Evolutionary conservation across 257 asterid species (phyloP).

Genomic region (Salvia hispanica): DNA sequence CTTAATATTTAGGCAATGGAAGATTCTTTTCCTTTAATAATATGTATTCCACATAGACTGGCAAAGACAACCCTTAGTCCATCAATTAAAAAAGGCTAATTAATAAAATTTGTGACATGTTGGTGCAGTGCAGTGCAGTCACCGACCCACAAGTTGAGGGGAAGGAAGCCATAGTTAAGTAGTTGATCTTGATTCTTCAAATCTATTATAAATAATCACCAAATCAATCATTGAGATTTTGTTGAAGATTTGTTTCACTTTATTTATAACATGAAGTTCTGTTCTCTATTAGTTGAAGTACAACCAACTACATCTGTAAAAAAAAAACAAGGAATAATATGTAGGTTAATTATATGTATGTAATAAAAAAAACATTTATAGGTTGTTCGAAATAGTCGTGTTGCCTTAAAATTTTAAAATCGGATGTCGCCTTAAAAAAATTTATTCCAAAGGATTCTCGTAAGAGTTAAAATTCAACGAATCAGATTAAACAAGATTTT

Average conservation of each 20-base stretch:
- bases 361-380: background rate
- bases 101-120: slow-evolving; percentile 13
- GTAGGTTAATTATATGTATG: background rate
- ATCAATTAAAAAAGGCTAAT: background rate
- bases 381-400: background rate
- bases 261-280: background rate
- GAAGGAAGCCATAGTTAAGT: slow-evolving; percentile 16
- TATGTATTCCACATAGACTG: too few species aligned
- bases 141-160: slow-evolving; percentile 16
- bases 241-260: slow-evolving; percentile 32
- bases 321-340: background rate
- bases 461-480: too few species aligned
- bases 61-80: background rate
- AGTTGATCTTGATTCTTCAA: slow-evolving; percentile 14
- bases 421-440: too few species aligned
- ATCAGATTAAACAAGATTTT: background rate
- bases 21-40: background rate
- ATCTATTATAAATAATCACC: slow-evolving; percentile 1
- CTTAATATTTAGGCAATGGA: background rate
- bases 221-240: slow-evolving; percentile 37
- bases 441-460: too few species aligned
- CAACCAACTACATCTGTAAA: background rate
- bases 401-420: too few species aligned
- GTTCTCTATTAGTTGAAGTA: background rate
- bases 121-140: background rate